These are phyloP conservation scores for Oidium heveae DNA, from an alignment of 2,329 filamentous ascomycete species.

Conservation along the genomic window DNA sequence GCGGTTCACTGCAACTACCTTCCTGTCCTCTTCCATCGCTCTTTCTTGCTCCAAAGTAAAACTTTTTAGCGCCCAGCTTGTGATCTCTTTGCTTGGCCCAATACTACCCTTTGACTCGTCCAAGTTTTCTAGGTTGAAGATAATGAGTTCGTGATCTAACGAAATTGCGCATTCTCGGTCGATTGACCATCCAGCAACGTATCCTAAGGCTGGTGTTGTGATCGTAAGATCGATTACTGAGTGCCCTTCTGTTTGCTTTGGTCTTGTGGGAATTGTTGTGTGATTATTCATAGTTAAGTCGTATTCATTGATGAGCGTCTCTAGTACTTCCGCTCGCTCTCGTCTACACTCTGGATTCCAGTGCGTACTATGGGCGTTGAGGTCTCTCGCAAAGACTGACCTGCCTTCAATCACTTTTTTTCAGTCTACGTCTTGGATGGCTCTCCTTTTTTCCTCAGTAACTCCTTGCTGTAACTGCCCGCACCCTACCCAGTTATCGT, in stretches of 20 bases:
- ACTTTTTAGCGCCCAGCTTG: background rate
- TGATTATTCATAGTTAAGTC: background rate
- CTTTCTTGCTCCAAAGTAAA: background rate
- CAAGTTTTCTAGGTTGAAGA: background rate
- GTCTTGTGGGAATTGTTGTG: background rate
- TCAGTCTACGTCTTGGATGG: background rate
- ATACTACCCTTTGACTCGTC: background rate
- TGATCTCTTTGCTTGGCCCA: background rate
- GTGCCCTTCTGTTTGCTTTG: background rate
- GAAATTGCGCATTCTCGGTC: background rate
- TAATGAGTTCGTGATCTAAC: background rate
- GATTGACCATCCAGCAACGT: background rate
- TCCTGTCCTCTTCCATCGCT: background rate
- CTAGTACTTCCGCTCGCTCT: background rate
- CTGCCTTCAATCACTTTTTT: background rate
- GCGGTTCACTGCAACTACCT: background rate
- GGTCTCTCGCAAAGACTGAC: background rate
- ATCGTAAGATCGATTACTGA: background rate
- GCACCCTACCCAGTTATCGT: too few relatives aligned
- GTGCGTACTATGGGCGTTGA: background rate
- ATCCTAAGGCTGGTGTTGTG: background rate
- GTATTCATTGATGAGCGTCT: background rate
- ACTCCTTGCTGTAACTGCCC: background rate
- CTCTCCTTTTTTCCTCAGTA: background rate
- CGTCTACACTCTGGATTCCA: background rate